Percentiles rank a stretch among this genome's conserved stretches.
These are phyloP conservation scores for Cyclotella kingstonii DNA, from an alignment of 108 stramenopile genomes.

Conservation along the genomic window DNA sequence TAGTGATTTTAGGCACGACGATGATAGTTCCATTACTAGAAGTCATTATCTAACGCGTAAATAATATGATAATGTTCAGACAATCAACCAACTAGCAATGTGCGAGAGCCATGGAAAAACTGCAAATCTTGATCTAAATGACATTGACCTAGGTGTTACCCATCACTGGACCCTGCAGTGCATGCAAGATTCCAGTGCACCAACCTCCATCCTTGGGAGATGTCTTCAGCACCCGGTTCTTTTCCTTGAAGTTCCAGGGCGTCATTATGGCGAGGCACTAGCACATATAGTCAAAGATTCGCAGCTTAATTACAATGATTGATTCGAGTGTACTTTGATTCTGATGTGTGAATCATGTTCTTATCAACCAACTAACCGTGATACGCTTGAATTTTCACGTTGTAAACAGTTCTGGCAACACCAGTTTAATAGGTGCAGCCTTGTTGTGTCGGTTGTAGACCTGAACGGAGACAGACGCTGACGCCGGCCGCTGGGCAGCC, in stretches of 20 bases:
- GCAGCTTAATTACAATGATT: slow-evolving; percentile 25
- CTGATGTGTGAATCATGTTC: not conserved
- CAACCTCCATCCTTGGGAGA: slow-evolving; percentile 36
- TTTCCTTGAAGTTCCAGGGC: slow-evolving; percentile 32
- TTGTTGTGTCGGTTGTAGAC: slow-evolving; percentile 28
- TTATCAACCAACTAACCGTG: slow-evolving; percentile 13
- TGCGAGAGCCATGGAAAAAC: slow-evolving; percentile 24
- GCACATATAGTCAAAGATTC: slow-evolving; percentile 10
- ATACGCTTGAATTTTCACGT: slow-evolving; percentile 9
- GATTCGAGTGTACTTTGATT: not conserved
- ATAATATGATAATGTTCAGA: not conserved
- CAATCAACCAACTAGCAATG: slow-evolving; percentile 12
- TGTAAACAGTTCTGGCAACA: slow-evolving; percentile 4
- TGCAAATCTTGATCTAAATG: not conserved
- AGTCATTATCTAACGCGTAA: slow-evolving; percentile 1
- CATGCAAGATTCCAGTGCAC: not conserved
- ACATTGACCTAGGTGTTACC: slow-evolving; percentile 23
- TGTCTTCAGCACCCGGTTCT: slow-evolving; percentile 32
- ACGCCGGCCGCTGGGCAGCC: not conserved
- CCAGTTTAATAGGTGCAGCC: not conserved
- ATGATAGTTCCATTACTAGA: slow-evolving; percentile 42
- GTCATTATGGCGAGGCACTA: slow-evolving; percentile 44
- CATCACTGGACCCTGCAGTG: not conserved
- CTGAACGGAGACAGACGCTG: slow-evolving; percentile 1
- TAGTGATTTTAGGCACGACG: slow-evolving; percentile 2